phyloP scores from a whole-genome alignment of 441 rosid species.

The Erodium chrysanthum region DNA sequence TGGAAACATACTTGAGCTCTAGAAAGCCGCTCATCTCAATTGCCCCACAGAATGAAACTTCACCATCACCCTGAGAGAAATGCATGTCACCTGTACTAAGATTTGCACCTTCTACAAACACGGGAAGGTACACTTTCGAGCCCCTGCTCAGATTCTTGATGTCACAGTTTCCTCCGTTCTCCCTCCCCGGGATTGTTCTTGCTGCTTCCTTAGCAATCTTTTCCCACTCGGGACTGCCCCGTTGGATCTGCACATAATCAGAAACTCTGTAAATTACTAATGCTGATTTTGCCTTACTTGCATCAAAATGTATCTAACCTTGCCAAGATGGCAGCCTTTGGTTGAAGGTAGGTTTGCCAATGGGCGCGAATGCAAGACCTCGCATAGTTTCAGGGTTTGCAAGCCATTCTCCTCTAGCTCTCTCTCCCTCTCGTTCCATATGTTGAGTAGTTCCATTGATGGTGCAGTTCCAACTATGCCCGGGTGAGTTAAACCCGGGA shows the following conservation, averaged over 20 bases:
- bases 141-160: slow-evolving; percentile 86
- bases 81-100: slow-evolving; percentile 94
- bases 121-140: slow-evolving; percentile 75
- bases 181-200: slow-evolving; percentile 84
- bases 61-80: slow-evolving; percentile 95
- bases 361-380: slow-evolving; percentile 74
- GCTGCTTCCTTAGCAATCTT: slow-evolving; percentile 63
- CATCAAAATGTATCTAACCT: slow-evolving; percentile 29
- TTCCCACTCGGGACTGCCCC: slow-evolving; percentile 68
- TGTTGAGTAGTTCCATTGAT: slow-evolving; percentile 57
- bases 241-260: slow-evolving; percentile 38
- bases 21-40: slow-evolving; percentile 96
- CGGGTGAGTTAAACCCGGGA: slow-evolving; percentile 85
- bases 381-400: slow-evolving; percentile 44
- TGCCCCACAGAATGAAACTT: slow-evolving; percentile 85
- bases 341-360: slow-evolving; percentile 64
- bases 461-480: slow-evolving; percentile 87
- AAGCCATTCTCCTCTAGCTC: slow-evolving; percentile 54
- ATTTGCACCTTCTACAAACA: slow-evolving; percentile 81
- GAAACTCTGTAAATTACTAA: neutral
- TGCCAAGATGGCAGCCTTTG: slow-evolving; percentile 73
- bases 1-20: slow-evolving; percentile 54
- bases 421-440: slow-evolving; percentile 77
- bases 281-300: neutral
- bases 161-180: slow-evolving; percentile 93